Percentiles rank a stretch among this genome's conserved stretches.
Evolutionary conservation across 2,329 filamentous ascomycete genomes (phyloP).

Genomic region (Pseudopyrenochaeta lycopersici): DNA sequence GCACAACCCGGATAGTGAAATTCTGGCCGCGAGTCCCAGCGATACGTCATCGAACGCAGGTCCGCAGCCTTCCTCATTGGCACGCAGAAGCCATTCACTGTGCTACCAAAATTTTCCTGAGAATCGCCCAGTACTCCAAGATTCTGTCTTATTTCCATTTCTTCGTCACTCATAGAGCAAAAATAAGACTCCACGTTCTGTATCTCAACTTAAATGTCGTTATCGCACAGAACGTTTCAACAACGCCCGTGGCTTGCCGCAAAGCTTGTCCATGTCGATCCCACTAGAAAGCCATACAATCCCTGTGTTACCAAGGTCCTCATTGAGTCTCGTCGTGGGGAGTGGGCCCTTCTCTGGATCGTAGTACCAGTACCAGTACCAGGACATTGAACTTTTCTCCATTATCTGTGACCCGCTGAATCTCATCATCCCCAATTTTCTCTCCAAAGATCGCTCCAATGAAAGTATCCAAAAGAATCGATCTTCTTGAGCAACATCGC

Average conservation of each 20-base stretch:
- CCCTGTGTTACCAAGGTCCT: not conserved
- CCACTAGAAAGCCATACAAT: not conserved
- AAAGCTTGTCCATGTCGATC: conserved; percentile 1
- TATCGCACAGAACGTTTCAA: conserved; percentile 1
- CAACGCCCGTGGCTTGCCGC: not conserved
- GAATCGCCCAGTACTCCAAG: too few species aligned
- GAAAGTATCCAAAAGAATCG: not conserved
- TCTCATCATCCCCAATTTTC: conserved; percentile 6
- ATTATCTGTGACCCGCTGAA: not conserved
- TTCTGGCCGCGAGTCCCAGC: not conserved
- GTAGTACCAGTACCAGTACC: not conserved
- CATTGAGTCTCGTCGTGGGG: conserved; percentile 5
- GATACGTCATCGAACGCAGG: too few species aligned
- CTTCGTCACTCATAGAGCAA: not conserved
- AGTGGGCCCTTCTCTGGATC: not conserved
- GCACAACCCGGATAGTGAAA: not conserved
- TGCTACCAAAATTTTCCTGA: too few species aligned
- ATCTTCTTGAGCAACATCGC: not conserved
- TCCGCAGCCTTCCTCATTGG: too few species aligned
- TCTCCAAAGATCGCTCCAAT: not conserved
- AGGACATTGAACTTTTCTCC: not conserved
- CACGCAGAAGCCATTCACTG: too few species aligned
- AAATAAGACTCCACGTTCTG: not conserved
- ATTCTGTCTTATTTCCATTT: too few species aligned
- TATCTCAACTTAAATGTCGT: not conserved